These are phyloP conservation scores for Solanum piurae DNA, from an alignment of 257 asterid genomes.

Conservation along the genomic window DNA sequence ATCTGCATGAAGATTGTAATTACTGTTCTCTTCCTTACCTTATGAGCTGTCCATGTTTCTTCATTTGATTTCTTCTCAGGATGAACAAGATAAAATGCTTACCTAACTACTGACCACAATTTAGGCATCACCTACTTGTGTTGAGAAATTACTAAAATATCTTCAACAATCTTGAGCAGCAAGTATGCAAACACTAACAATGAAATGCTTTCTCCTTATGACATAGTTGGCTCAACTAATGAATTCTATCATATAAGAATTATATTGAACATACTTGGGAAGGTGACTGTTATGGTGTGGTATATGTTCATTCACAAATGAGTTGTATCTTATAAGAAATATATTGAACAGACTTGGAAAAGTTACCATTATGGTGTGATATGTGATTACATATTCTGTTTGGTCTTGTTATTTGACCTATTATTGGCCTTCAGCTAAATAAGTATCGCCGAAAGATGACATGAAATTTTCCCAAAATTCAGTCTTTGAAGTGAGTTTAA, in stretches of 20 bases:
- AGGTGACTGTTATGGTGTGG: neutral
- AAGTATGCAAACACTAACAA: neutral
- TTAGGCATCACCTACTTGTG: neutral
- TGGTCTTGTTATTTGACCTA: neutral
- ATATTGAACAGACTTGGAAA: neutral
- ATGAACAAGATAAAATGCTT: neutral
- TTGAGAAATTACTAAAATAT: neutral
- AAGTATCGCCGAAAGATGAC: neutral
- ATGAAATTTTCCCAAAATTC: neutral
- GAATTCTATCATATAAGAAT: neutral
- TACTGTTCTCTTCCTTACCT: neutral
- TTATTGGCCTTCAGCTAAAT: neutral
- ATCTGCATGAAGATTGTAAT: conserved; percentile 97
- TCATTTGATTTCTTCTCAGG: neutral
- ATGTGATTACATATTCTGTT: neutral
- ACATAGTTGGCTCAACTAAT: neutral
- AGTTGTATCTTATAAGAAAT: neutral
- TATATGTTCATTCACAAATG: neutral
- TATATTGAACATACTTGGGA: neutral
- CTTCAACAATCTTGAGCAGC: neutral
- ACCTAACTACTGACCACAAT: neutral
- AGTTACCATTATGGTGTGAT: neutral
- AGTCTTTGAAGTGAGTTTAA: neutral
- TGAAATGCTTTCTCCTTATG: neutral
- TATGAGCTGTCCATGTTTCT: neutral